Conservation (phyloP, 2,329 filamentous ascomycete genomes). For the Penicillium psychrosexuale region DNA sequence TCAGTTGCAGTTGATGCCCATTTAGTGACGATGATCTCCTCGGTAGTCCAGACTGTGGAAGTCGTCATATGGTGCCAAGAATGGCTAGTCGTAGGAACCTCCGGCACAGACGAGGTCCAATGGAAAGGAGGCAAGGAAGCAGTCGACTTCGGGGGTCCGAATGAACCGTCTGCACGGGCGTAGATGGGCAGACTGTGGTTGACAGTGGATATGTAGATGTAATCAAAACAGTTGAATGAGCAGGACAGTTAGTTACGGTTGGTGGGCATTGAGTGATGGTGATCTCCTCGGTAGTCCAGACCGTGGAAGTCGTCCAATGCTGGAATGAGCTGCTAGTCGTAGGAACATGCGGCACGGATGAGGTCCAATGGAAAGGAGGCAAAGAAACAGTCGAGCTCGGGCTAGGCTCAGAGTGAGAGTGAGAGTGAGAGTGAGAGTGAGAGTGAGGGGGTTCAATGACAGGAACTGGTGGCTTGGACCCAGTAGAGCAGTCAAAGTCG, state of each 20-base stretch:
- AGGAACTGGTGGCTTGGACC: slow-evolving; percentile 10
- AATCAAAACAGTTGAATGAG: slow-evolving; percentile 46
- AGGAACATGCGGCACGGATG: background rate
- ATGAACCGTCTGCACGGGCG: too few relatives aligned
- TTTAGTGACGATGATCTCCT: slow-evolving; percentile 34
- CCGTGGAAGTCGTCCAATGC: slow-evolving; percentile 26
- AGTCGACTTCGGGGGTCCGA: background rate
- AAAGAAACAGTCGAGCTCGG: background rate
- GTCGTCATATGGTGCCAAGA: slow-evolving; percentile 13
- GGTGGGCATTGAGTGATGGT: slow-evolving; percentile 39
- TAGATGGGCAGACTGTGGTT: slow-evolving; percentile 55
- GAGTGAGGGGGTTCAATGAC: background rate
- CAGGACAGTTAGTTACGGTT: slow-evolving; percentile 49
- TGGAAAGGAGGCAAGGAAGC: background rate
- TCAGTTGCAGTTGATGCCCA: slow-evolving; percentile 38
- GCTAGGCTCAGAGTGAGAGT: background rate
- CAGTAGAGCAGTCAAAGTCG: slow-evolving; percentile 21
- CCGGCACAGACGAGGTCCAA: background rate
- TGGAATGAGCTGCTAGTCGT: background rate
- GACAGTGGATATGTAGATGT: slow-evolving; percentile 54
- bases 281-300: slow-evolving; percentile 29
- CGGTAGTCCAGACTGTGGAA: slow-evolving; percentile 33
- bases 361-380: background rate
- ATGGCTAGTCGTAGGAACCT: background rate
- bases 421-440: background rate